Evolutionary conservation across 2,329 filamentous ascomycete genomes (phyloP), one percentile per base, ranked within the genome.

Genomic region (Dryadomyces quercus-mongolicae): DNA sequence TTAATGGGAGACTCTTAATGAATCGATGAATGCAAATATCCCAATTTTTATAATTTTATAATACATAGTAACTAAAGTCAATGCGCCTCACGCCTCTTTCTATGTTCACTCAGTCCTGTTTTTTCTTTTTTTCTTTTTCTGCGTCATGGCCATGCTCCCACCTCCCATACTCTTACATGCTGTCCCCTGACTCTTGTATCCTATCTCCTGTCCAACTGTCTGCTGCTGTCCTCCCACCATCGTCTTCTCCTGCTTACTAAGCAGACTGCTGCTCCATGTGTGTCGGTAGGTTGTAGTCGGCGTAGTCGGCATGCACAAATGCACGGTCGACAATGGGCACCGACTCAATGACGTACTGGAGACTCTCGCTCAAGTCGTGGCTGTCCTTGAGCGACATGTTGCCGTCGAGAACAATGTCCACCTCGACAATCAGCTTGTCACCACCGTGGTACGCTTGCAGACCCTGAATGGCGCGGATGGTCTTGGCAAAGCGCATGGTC

Each of bases 401-500:
- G 61, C 87, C 84, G 58, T 90, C 87, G 45, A 94, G 76, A 38
- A 94, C 86, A 59, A 93, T 86, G 66, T 94, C 88, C 12, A 92
- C 87, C 64, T 79, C 76, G 25, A 92, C 86, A 59, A 88, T 90
- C 55, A 93, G 75, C 72, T 90, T 91, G 66, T 93, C 88, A 25
- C 88, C 88, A 0, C 84, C 83, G 63, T 94, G 88, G 65, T 93
- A 94, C 2, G 88, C 88, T 60, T 90, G 84, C 54, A 93, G 71
- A 36, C 88, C 88, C 65, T 93, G 88, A 57, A 94, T 93, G 65
- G 88, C 84, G 63, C 81, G 82, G 64, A 96, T 94, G 13, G 86
- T 86, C 60, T 86, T 88, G 48, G 90, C 90, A 65, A 95, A 95
- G 20, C 91, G 85, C 86, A 95, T 95, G 1, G 90, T 93, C 61